Conservation (phyloP, 2,329 filamentous ascomycete genomes). For the Fusarium mexicanum region DNA sequence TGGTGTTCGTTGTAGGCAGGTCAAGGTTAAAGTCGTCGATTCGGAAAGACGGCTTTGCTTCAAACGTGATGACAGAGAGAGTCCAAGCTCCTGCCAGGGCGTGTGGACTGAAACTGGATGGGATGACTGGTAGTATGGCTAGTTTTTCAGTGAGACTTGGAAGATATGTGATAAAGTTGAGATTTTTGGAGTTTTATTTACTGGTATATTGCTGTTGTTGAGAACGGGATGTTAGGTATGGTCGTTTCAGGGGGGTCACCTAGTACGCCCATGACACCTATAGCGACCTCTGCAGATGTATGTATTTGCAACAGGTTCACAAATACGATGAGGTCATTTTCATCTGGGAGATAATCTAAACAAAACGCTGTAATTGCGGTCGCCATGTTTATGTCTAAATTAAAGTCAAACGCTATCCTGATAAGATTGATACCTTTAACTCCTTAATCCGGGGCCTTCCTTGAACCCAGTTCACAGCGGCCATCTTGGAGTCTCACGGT, state of each 20-base stretch:
- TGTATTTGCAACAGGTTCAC: fast-evolving
- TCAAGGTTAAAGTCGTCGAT: background rate
- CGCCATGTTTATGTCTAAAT: background rate
- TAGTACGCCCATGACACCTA: fast-evolving
- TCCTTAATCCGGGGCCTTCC: background rate
- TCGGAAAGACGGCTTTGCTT: background rate
- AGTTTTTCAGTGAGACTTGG: fast-evolving
- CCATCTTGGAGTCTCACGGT: too few relatives aligned
- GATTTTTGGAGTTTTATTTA: too few relatives aligned
- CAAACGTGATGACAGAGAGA: background rate
- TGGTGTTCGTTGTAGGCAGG: background rate
- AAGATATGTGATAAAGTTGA: background rate
- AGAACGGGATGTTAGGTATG: background rate
- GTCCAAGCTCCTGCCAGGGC: background rate
- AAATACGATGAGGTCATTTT: background rate
- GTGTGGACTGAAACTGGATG: background rate
- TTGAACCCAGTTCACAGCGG: too few relatives aligned
- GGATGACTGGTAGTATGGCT: too few relatives aligned
- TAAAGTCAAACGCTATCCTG: background rate
- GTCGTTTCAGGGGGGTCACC: background rate
- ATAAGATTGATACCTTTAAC: background rate
- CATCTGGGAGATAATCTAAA: too few relatives aligned
- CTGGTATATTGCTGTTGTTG: background rate
- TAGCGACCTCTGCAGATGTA: too few relatives aligned
- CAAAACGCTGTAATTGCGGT: background rate